These are phyloP conservation scores for Leishmania major DNA, from an alignment of 208 protist genomes.

Conservation along the genomic window DNA sequence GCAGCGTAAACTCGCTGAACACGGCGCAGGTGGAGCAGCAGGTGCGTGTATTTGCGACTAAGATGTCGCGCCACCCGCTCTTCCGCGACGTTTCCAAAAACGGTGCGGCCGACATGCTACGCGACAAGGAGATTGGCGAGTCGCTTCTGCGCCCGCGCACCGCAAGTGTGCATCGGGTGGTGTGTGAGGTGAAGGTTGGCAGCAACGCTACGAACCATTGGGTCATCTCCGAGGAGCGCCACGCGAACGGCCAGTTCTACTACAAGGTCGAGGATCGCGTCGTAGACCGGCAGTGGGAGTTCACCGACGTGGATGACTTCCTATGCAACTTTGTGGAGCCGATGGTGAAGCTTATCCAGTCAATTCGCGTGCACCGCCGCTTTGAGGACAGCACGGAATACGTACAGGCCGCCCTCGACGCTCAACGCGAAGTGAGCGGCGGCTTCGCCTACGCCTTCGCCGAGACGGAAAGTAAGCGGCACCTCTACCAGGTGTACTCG, in stretches of 20 bases:
- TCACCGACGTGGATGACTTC: slow-evolving; percentile 84
- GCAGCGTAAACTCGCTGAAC: slow-evolving; percentile 73
- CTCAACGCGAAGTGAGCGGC: slow-evolving; percentile 39
- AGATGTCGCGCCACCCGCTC: slow-evolving; percentile 79
- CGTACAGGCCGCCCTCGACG: slow-evolving; percentile 56
- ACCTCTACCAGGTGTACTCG: slow-evolving; percentile 71
- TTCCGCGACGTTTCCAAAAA: slow-evolving; percentile 68
- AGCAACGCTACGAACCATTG: slow-evolving; percentile 60
- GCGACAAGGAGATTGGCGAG: slow-evolving; percentile 84
- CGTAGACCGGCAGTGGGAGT: slow-evolving; percentile 45
- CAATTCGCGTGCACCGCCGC: slow-evolving; percentile 62
- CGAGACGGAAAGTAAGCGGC: slow-evolving; percentile 50
- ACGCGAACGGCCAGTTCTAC: slow-evolving; percentile 62
- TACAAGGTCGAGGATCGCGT: slow-evolving; percentile 71
- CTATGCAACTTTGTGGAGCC: slow-evolving; percentile 62
- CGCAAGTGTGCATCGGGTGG: slow-evolving; percentile 39
- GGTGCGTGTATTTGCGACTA: slow-evolving; percentile 69
- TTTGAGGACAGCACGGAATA: slow-evolving; percentile 66
- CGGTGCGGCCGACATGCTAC: slow-evolving; percentile 54
- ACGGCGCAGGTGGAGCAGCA: slow-evolving; percentile 56
- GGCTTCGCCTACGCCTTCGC: slow-evolving; percentile 78
- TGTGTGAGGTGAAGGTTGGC: slow-evolving; percentile 83
- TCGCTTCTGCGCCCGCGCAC: slow-evolving; percentile 65
- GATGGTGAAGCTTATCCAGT: slow-evolving; percentile 59
- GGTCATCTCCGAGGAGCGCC: slow-evolving; percentile 75